A percentile compares a stretch with the other conserved stretches of the same genome.
phyloP scores from a whole-genome alignment of 768 basidiomycete genomes.

The Termitomyces heimii region DNA sequence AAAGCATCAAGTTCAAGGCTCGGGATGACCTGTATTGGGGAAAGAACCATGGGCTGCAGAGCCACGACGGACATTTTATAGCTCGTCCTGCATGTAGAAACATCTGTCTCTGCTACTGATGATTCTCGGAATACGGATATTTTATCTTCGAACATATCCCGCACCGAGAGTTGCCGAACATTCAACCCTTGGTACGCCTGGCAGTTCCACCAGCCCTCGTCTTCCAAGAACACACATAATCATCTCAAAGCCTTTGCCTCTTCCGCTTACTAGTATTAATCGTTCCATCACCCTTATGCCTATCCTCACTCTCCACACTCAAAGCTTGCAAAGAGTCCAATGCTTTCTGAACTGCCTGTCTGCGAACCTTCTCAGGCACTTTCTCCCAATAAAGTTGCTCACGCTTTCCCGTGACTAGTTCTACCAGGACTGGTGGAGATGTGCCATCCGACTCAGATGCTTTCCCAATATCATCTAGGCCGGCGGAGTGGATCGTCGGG shows the following conservation, averaged over 20 bases:
- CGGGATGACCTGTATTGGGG: too few relatives aligned
- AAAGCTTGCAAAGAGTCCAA: slow-evolving; percentile 3
- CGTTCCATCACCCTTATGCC: neutral
- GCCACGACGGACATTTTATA: too few relatives aligned
- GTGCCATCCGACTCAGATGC: slow-evolving; percentile 4
- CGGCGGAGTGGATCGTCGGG: slow-evolving; percentile 35
- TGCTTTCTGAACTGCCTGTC: slow-evolving; percentile 36
- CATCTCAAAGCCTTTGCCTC: slow-evolving; percentile 4
- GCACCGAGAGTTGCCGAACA: neutral
- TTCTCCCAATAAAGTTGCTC: slow-evolving; percentile 78
- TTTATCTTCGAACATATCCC: too few relatives aligned
- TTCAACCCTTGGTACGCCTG: neutral
- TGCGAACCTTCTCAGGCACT: slow-evolving; percentile 66
- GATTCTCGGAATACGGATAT: too few relatives aligned
- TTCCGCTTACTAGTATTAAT: slow-evolving; percentile 7
- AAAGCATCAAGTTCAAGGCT: too few relatives aligned
- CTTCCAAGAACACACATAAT: neutral
- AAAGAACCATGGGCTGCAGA: too few relatives aligned
- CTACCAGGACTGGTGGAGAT: slow-evolving; percentile 32
- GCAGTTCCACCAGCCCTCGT: neutral
- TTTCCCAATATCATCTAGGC: slow-evolving; percentile 50
- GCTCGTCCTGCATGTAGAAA: too few relatives aligned
- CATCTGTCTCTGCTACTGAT: too few relatives aligned
- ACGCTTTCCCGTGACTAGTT: slow-evolving; percentile 54
- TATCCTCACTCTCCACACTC: neutral